Conservation (phyloP, 2,329 filamentous ascomycete species). For the Chaetoscypha palmicola region DNA sequence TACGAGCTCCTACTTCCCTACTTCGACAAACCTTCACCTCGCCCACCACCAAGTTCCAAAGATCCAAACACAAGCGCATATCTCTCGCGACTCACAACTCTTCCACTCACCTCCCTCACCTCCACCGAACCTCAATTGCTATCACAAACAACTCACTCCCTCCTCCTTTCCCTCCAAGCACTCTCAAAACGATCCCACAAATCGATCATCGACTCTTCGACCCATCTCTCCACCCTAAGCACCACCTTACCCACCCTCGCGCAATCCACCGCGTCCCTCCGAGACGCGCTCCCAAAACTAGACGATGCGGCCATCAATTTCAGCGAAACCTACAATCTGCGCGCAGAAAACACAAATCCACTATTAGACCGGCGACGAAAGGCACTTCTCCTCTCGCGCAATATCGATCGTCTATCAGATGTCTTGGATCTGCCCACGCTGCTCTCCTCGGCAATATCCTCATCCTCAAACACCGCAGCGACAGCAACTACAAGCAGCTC, state of each 20-base stretch:
- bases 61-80: conserved; percentile 60
- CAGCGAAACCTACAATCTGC: conserved; percentile 74
- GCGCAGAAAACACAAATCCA: conserved; percentile 51
- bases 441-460: conserved; percentile 69
- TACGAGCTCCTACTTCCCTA: conserved; percentile 66
- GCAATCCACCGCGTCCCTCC: conserved; percentile 58
- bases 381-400: conserved; percentile 73
- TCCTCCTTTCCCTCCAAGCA: conserved; percentile 74
- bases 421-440: conserved; percentile 84
- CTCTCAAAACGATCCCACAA: conserved; percentile 87
- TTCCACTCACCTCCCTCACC: conserved; percentile 65
- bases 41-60: conserved; percentile 33
- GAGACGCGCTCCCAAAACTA: conserved; percentile 66
- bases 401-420: conserved; percentile 83
- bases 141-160: conserved; percentile 72
- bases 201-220: conserved; percentile 72
- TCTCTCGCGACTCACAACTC: conserved; percentile 68
- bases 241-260: conserved; percentile 66
- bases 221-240: conserved; percentile 66
- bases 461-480: conserved; percentile 36
- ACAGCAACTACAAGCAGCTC: conserved; percentile 24
- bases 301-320: conserved; percentile 75
- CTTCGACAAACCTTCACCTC: conserved; percentile 40
- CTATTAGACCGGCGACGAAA: conserved; percentile 68
- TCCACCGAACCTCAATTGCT: conserved; percentile 72